Percentiles rank a stretch among this genome's conserved stretches.
These are phyloP conservation scores for Sideroxylon spinosum DNA, from an alignment of 179 eudicot species.

Conservation along the genomic window DNA sequence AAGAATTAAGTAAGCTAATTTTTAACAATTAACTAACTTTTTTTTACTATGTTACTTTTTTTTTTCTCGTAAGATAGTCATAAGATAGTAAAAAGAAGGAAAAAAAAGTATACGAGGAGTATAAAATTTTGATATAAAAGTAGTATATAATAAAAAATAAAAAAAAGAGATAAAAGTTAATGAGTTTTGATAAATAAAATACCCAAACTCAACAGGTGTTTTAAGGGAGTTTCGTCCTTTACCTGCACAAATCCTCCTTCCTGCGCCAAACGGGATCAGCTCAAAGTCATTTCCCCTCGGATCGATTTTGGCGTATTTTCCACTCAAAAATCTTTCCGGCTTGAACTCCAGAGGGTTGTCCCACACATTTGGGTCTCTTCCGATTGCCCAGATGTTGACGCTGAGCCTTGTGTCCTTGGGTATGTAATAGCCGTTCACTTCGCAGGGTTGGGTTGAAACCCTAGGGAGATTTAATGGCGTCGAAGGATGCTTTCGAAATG, in stretches of 20 bases:
- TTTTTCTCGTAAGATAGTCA: no score
- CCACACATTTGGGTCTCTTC: conserved; percentile 21
- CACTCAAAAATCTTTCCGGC: conserved; percentile 20
- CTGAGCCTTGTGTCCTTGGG: conserved; percentile 18
- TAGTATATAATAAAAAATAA: no score
- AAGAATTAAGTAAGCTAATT: no score
- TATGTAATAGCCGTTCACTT: conserved; percentile 16
- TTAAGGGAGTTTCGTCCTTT: no score
- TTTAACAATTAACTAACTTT: no score
- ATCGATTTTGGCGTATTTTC: conserved; percentile 12
- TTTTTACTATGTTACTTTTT: no score
- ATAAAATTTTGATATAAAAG: no score
- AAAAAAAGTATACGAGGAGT: no score
- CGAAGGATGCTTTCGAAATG: conserved; percentile 20
- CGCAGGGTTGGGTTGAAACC: conserved; percentile 2
- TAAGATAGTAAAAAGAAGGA: no score
- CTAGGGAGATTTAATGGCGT: conserved; percentile 17
- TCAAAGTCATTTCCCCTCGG: conserved; percentile 25
- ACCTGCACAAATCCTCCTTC: conserved; percentile 18
- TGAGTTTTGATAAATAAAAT: no score
- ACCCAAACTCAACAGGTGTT: no score
- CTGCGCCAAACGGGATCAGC: conserved; percentile 25
- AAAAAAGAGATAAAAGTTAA: no score
- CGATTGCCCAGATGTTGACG: conserved; percentile 23
- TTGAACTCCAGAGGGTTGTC: conserved; percentile 11